Evolutionary conservation across 805 yeast species (phyloP).

Genomic region (Pichia nakasei): DNA sequence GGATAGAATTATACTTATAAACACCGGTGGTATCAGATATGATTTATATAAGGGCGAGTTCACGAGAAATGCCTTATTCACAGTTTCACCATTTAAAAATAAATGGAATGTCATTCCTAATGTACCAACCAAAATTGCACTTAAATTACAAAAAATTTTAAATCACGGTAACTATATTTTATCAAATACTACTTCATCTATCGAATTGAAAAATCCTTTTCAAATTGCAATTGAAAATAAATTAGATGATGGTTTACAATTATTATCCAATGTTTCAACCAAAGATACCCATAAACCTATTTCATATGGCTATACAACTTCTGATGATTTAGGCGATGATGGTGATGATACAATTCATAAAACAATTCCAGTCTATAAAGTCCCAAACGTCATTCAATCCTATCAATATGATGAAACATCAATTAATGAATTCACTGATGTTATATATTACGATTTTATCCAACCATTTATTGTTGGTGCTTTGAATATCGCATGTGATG

Average conservation of each 20-base stretch:
- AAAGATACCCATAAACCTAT: conserved; percentile 10
- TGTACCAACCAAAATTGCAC: conserved; percentile 52
- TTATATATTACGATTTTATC: conserved; percentile 75
- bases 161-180: conserved; percentile 43
- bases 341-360: conserved; percentile 82
- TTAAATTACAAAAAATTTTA: conserved; percentile 41
- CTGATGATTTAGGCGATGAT: conserved; percentile 73
- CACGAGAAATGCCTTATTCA: conserved; percentile 70
- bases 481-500: conserved; percentile 16
- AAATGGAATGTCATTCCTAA: conserved; percentile 60
- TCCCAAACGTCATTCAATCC: conserved; percentile 76
- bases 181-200: neutral
- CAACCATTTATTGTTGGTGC: conserved; percentile 26
- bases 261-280: too few relatives aligned
- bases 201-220: conserved; percentile 17
- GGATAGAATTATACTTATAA: conserved; percentile 51
- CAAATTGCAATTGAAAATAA: conserved; percentile 18
- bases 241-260: too few relatives aligned
- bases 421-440: conserved; percentile 37
- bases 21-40: conserved; percentile 84
- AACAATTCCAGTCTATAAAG: conserved; percentile 45
- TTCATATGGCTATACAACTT: conserved; percentile 68
- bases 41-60: conserved; percentile 80
- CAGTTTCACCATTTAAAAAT: conserved; percentile 79
- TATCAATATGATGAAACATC: conserved; percentile 24